These are phyloP conservation scores for Gossypium gossypioides DNA, from an alignment of 441 rosid genomes.

Conservation along the genomic window DNA sequence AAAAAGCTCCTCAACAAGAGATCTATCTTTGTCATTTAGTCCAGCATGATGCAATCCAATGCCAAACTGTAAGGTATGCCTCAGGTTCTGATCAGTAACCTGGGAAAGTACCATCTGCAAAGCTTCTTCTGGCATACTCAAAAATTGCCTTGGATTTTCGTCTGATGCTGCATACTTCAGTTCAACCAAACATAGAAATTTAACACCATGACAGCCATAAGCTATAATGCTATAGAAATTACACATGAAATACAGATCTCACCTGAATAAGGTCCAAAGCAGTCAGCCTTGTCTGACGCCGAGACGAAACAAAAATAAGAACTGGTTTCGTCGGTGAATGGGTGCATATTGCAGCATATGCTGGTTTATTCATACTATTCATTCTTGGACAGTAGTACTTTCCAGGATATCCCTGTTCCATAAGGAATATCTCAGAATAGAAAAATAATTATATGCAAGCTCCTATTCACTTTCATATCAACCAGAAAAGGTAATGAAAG, in stretches of 20 bases:
- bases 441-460: constrained; percentile 1
- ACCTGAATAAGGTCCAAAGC: constrained; percentile 98
- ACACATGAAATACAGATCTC: constrained; percentile 20
- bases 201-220: constrained; percentile 10
- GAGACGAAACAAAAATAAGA: constrained; percentile 95
- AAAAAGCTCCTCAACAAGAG: constrained; percentile 91
- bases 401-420: constrained; percentile 91
- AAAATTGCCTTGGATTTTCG: constrained; percentile 87
- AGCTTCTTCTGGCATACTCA: constrained; percentile 75
- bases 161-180: constrained; percentile 86
- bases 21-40: constrained; percentile 87
- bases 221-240: constrained; percentile 1
- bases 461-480: not conserved
- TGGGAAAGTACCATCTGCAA: constrained; percentile 95
- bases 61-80: constrained; percentile 95
- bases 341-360: constrained; percentile 97
- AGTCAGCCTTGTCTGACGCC: constrained; percentile 98
- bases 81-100: constrained; percentile 85
- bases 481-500: not conserved
- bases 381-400: constrained; percentile 90
- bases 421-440: constrained; percentile 4
- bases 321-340: constrained; percentile 96
- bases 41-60: constrained; percentile 99
- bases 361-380: constrained; percentile 99
- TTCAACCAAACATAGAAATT: constrained; percentile 18